Base-by-base conservation (phyloP, 1,284 basidiomycete genomes). In the Agaricales sp. region DNA sequence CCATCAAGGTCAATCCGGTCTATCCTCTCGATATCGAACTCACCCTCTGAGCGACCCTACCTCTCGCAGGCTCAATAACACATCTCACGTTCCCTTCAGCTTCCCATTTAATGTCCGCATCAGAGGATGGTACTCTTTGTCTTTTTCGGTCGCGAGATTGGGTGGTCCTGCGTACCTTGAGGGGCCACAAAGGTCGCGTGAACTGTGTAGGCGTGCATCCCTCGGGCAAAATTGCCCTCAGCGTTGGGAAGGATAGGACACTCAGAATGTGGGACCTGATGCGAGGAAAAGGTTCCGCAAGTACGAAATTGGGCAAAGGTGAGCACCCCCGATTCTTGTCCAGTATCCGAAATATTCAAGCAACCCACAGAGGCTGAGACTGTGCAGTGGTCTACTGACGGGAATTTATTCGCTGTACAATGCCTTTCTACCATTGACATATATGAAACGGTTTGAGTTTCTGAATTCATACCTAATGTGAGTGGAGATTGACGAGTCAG, bases 191-290 rank as follows among this genome's bases (percentile, higher is more conserved):
- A 53, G 94, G 90, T 1, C 79, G 87, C 21, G 83, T 99, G 54
- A 97, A 97, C 65, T 79, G 78, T 46, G 80, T 96, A 35, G 87
- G 90, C 11, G 82, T 96, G 0, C 95, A 99, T 61, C 93, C 93
- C 0, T 88, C 89, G 0, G 91, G 92, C 2, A 88, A 96, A 58
- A 78, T 97, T 14, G 94, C 87, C 0, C 66, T 99, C 23, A 90
- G 83, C 54, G 92, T 97, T 0, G 95, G 95, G 11, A 86, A 86
- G 58, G 95, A 99, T 61, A 74, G 80, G 53, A 92, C 89, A 4
- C 63, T 98, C 52, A 78, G 93, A 46, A 95, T 98, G 92, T 99
- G 95, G 95, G 95, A 99, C 70, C 70, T 99, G 43, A 96, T 97
- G 89, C 75, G 93, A 44, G 95, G 93, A 1, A 87, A 87, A 61